Base-by-base conservation (phyloP, 129 eudicot genomes). In the Flaveria bidentis region DNA sequence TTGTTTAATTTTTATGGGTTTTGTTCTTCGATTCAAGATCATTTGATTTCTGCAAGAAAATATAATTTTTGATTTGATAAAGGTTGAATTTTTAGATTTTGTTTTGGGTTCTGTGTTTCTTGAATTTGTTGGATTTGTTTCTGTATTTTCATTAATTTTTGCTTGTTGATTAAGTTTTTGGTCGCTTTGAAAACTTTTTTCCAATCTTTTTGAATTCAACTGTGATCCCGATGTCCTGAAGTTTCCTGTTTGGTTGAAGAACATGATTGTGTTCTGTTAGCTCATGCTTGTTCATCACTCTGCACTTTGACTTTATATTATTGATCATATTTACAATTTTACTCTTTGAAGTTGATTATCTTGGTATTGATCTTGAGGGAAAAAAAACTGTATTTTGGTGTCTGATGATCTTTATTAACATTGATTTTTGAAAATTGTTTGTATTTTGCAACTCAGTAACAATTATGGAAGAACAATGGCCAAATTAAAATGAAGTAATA, bases 161-260 rank as follows among this genome's bases (percentile, higher is more conserved):
- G 18, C 10, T 8, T 25, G 28, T 7, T 50, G 51, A 76, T 65
- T 25, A 51, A 18, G 42, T 18, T 58, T 78, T 73, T 36, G 65
- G 26, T 69, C 25, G 56, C 30, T 53, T 56, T 18, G 23, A 17
- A 18, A 28, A 30, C 45, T 8, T 68, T 44, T 9, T 26, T 25
- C 17, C 9, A 57, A 23, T 44, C 23, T 17, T 75, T 75, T 47
- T 62, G 44, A 28, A 45, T 78, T 57, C 47, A 10, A n/a, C 36
- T 49, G 6, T 78, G 71, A 78, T 78, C 56, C 66, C 77, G 22
- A 49, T 78, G 77, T 49, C 5, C 17, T 20, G 50, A 78, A 71
- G 64, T 1, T 78, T 18, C 49, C 10, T 17, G 39, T 58, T 69
- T 56, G 9, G 18, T 71, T 17, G 68, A 62, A 46, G 23, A 70